Evolutionary conservation across 208 protist genomes (phyloP), one percentile per base, ranked within the genome.

Genomic region (Balamuthia mandrillaris): DNA sequence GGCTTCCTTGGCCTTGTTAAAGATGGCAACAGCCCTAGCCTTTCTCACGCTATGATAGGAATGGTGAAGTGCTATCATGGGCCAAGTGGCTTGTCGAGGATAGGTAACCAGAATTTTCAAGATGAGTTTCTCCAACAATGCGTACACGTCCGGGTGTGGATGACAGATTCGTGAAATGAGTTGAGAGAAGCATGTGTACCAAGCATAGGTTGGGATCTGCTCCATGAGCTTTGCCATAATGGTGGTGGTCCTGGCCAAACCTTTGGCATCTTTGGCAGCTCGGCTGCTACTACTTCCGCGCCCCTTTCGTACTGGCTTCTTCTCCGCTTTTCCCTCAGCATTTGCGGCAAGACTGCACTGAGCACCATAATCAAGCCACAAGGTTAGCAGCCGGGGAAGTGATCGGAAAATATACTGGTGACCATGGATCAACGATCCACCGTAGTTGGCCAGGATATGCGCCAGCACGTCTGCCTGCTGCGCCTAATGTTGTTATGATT

Each of bases 301-400:
- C n/a, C n/a, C n/a, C n/a, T n/a, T n/a, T n/a, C n/a, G n/a, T n/a
- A 49, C 77, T 0, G 37, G 52, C 49, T 84, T 84, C 6, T 84
- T 49, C 27, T 88, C 60, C 1, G 7, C 31, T 27, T 45, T 45
- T 1, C 65, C 41, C 39, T 72, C 41, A 12, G 39, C 5, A 47
- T 79, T 79, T 33, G 70, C 47, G 4, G 52, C 49, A n/a, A 56
- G 41, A 1, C 21, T 2, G 1, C 84, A 58, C 1, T 81, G 51
- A 24, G 63, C 35, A 31, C 89, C 91, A 37, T 83, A 94, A 81
- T 98, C 95, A 0, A 98, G 92, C 95, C 96, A 99, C 10, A 98
- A 75, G 0, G 97, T 98, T 10, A 99, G 87, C 88, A 99, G 91
- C 54, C 97, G 93, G 1, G 97, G 96, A 42, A 99, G 89, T 12